These are phyloP conservation scores for Bullera alba DNA, from an alignment of 768 basidiomycete species.

Conservation along the genomic window DNA sequence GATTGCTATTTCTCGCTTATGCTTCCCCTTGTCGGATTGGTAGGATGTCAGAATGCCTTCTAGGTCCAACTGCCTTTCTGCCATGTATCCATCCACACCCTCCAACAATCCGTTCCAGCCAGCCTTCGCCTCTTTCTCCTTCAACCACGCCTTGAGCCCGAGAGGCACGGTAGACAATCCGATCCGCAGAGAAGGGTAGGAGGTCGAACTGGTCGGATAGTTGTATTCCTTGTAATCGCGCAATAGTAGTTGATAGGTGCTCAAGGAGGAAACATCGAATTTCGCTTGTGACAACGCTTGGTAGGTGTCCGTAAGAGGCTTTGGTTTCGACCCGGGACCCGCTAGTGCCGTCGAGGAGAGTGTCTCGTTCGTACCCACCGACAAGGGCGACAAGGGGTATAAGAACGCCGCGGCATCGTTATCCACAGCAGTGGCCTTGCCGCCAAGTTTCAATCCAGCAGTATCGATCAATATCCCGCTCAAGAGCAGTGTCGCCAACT, in stretches of 20 bases:
- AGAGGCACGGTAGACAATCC: conserved; percentile 80
- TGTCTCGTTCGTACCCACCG: conserved; percentile 21
- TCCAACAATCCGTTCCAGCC: conserved; percentile 45
- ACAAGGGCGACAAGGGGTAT: conserved; percentile 52
- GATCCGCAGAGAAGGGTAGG: conserved; percentile 51
- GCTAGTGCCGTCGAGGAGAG: not conserved
- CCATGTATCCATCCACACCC: conserved; percentile 57
- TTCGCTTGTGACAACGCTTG: conserved; percentile 57
- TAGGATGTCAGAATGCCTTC: conserved; percentile 78
- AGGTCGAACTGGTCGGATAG: conserved; percentile 51
- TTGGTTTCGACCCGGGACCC: not conserved
- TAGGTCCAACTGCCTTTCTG: conserved; percentile 57
- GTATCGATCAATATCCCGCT: conserved; percentile 83
- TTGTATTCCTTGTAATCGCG: conserved; percentile 93
- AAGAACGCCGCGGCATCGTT: conserved; percentile 60
- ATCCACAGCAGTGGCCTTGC: conserved; percentile 68
- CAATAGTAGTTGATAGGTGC: conserved; percentile 68
- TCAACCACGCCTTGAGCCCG: conserved; percentile 56
- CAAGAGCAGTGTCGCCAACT: conserved; percentile 71
- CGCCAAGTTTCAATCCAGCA: conserved; percentile 58
- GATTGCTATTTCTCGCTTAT: conserved; percentile 63
- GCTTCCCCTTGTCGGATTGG: conserved; percentile 50
- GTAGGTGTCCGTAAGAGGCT: conserved; percentile 11
- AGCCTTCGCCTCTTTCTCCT: conserved; percentile 39
- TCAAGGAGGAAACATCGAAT: conserved; percentile 59